Conservation (phyloP, 2,329 filamentous ascomycete genomes). For the Phaeosphaeria sp. region DNA sequence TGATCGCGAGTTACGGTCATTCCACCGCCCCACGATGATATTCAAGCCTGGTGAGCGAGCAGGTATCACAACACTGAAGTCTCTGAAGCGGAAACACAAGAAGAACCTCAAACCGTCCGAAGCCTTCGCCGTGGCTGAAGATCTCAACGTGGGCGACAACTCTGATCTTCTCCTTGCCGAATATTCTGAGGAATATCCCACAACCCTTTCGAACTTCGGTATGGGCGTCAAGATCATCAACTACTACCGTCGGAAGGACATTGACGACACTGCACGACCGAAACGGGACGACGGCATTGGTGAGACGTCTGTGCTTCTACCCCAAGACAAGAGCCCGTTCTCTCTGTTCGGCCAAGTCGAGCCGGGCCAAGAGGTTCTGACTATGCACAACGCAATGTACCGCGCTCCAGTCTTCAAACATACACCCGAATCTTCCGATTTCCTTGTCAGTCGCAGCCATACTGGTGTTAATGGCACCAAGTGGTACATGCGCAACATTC, state of each 20-base stretch:
- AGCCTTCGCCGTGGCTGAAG: constrained; percentile 79
- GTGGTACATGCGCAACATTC: constrained; percentile 87
- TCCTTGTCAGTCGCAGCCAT: constrained; percentile 81
- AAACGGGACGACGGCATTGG: constrained; percentile 76
- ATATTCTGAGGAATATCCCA: constrained; percentile 93
- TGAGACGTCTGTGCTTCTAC: constrained; percentile 84
- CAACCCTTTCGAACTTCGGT: constrained; percentile 92
- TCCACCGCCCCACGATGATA: constrained; percentile 80
- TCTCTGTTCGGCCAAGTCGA: constrained; percentile 94
- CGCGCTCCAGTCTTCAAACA: constrained; percentile 94
- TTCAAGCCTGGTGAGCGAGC: constrained; percentile 75
- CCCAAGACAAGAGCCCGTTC: constrained; percentile 95
- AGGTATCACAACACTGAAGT: constrained; percentile 73
- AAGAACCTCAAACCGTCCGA: constrained; percentile 80
- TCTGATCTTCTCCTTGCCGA: constrained; percentile 87
- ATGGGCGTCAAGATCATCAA: constrained; percentile 98
- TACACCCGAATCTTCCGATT: constrained; percentile 77
- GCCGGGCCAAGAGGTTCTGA: constrained; percentile 86
- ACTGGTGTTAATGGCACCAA: constrained; percentile 79
- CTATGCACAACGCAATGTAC: constrained; percentile 94
- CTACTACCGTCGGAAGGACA: constrained; percentile 87
- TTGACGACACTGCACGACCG: constrained; percentile 75
- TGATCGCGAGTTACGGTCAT: constrained; percentile 75
- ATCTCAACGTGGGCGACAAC: constrained; percentile 87
- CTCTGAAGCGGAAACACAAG: constrained; percentile 77